These are phyloP conservation scores for Botryobasidium botryosum DNA, from an alignment of 768 basidiomycete species.

Conservation along the genomic window DNA sequence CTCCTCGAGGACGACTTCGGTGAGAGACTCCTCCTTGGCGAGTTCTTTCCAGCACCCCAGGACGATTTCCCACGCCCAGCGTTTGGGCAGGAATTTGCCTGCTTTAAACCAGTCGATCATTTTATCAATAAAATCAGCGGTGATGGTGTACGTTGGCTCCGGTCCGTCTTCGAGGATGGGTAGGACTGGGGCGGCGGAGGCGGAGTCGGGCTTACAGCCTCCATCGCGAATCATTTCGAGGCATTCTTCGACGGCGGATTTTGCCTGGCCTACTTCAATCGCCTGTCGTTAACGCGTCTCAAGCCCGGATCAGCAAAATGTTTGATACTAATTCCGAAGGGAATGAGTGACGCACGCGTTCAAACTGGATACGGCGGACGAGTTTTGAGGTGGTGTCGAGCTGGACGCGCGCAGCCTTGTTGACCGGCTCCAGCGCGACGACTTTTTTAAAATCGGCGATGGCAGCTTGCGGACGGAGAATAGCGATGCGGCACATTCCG, in stretches of 20 bases:
- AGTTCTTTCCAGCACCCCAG: constrained; percentile 69
- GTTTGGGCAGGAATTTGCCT: constrained; percentile 77
- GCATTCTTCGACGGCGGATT: constrained; percentile 58
- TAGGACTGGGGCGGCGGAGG: constrained; percentile 63
- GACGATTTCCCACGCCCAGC: constrained; percentile 92
- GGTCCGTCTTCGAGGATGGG: constrained; percentile 24
- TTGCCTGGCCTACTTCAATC: constrained; percentile 84
- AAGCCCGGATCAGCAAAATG: no score
- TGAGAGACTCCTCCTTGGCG: constrained; percentile 61
- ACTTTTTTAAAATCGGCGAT: constrained; percentile 79
- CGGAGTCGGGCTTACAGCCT: constrained; percentile 58
- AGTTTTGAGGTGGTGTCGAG: constrained; percentile 82
- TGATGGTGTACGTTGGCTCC: constrained; percentile 51
- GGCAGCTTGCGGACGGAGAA: constrained; percentile 72
- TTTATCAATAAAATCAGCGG: constrained; percentile 54
- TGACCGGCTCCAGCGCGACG: constrained; percentile 67
- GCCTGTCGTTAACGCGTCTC: no score
- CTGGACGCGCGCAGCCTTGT: constrained; percentile 63
- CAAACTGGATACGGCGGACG: constrained; percentile 76
- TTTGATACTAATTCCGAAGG: no score
- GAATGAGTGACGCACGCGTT: constrained; percentile 41
- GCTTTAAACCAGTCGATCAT: constrained; percentile 91
- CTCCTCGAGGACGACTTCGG: constrained; percentile 54
- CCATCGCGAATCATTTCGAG: constrained; percentile 67
- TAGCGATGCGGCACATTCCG: constrained; percentile 80